Percentiles rank a stretch among this genome's conserved stretches.
Conservation (phyloP, 495 filamentous ascomycete genomes). For the Trichodelitschia bisporula region DNA sequence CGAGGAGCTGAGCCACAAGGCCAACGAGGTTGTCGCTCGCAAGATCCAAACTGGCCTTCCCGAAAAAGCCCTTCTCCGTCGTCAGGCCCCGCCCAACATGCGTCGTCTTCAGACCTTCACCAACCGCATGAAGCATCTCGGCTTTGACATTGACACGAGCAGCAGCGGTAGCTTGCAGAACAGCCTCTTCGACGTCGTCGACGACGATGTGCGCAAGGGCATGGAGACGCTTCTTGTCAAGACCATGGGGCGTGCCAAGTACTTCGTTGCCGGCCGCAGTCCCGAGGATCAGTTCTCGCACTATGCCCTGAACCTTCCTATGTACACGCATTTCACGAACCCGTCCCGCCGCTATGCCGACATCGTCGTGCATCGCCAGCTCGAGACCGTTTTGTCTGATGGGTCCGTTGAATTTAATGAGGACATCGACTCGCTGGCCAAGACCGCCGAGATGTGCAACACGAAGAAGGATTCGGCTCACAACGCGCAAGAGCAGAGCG, state of each 20-base stretch:
- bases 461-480: constrained; percentile 98
- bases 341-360: constrained; percentile 89
- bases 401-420: constrained; percentile 68
- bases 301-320: constrained; percentile 74
- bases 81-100: constrained; percentile 61
- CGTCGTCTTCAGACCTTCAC: constrained; percentile 75
- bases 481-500: constrained; percentile 92
- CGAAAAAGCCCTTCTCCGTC: constrained; percentile 77
- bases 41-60: constrained; percentile 56
- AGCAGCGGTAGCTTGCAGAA: constrained; percentile 81
- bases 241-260: constrained; percentile 87
- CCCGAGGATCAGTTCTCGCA: constrained; percentile 53
- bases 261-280: constrained; percentile 57
- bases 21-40: constrained; percentile 70
- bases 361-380: constrained; percentile 82
- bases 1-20: constrained; percentile 81
- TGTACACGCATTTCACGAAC: constrained; percentile 95
- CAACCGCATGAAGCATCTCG: constrained; percentile 77
- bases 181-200: constrained; percentile 75
- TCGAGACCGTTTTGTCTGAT: constrained; percentile 67
- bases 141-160: constrained; percentile 64
- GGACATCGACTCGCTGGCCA: constrained; percentile 64
- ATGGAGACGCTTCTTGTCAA: constrained; percentile 93
- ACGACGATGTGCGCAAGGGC: constrained; percentile 72
- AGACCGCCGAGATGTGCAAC: constrained; percentile 90